These are phyloP conservation scores for Lasiodiplodia sp. DNA, from an alignment of 2,329 filamentous ascomycete genomes.

Conservation along the genomic window DNA sequence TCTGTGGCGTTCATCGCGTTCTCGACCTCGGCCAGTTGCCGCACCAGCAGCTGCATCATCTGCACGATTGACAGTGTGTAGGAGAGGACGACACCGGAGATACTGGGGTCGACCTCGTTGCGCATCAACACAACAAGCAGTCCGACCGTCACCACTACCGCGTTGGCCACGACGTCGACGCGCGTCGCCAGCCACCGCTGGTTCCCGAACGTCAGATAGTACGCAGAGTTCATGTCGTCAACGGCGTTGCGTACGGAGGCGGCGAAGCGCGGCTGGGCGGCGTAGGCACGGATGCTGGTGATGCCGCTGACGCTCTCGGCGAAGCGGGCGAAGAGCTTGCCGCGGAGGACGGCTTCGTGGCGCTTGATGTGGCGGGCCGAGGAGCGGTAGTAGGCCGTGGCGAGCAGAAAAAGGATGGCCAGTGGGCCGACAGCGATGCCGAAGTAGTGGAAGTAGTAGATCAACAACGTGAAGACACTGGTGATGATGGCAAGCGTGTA, in stretches of 20 bases:
- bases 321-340: conserved; percentile 88
- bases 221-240: conserved; percentile 91
- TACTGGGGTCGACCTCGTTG: conserved; percentile 84
- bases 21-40: conserved; percentile 93
- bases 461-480: conserved; percentile 86
- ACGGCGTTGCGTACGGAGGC: conserved; percentile 73
- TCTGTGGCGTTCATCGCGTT: conserved; percentile 98
- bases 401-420: conserved; percentile 78
- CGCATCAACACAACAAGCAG: conserved; percentile 94
- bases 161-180: conserved; percentile 81
- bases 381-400: conserved; percentile 85
- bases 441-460: conserved; percentile 93
- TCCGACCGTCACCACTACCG: conserved; percentile 85
- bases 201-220: conserved; percentile 94
- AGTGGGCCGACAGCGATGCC: conserved; percentile 73
- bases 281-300: conserved; percentile 88
- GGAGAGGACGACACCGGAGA: conserved; percentile 84
- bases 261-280: conserved; percentile 79
- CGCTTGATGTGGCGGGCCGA: conserved; percentile 95
- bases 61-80: conserved; percentile 94
- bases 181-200: conserved; percentile 91
- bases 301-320: conserved; percentile 85
- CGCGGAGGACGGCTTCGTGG: conserved; percentile 88
- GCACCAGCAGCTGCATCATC: conserved; percentile 96
- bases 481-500: conserved; percentile 82